Evolutionary conservation across 1,139 yeast species (phyloP).

Genomic region (Saccharomyces uvarum): DNA sequence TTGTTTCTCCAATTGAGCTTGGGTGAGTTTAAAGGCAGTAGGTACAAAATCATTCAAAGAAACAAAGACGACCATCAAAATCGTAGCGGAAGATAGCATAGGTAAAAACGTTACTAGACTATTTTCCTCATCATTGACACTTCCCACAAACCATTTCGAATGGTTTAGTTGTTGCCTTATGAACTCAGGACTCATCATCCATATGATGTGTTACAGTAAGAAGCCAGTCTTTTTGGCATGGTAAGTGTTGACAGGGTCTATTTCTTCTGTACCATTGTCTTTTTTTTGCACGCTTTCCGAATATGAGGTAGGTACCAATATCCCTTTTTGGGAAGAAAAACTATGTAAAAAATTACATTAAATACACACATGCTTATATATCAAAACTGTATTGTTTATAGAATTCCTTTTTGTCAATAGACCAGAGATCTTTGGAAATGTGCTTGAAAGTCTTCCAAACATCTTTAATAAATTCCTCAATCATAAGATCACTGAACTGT

Average conservation of each 20-base stretch:
- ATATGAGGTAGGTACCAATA: background rate
- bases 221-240: background rate
- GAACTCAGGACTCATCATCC: background rate
- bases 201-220: background rate
- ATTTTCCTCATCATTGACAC: background rate
- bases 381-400: background rate
- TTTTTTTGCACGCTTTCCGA: background rate
- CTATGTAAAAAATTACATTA: constrained; percentile 12
- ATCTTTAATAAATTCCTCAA: constrained; percentile 11
- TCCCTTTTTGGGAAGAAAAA: background rate
- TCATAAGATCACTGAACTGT: constrained; percentile 11
- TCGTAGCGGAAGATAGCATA: background rate
- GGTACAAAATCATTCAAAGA: background rate
- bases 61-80: background rate
- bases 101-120: background rate
- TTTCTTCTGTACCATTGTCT: background rate
- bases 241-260: background rate
- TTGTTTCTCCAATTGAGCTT: background rate
- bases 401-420: background rate
- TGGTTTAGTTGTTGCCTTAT: background rate
- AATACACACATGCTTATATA: constrained; percentile 10
- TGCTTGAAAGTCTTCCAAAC: constrained; percentile 1
- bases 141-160: background rate
- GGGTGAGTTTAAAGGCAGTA: background rate
- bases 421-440: constrained; percentile 3